Evolutionary conservation across 1,139 yeast genomes (phyloP).

Genomic region (Sugiyamaella paludigena): DNA sequence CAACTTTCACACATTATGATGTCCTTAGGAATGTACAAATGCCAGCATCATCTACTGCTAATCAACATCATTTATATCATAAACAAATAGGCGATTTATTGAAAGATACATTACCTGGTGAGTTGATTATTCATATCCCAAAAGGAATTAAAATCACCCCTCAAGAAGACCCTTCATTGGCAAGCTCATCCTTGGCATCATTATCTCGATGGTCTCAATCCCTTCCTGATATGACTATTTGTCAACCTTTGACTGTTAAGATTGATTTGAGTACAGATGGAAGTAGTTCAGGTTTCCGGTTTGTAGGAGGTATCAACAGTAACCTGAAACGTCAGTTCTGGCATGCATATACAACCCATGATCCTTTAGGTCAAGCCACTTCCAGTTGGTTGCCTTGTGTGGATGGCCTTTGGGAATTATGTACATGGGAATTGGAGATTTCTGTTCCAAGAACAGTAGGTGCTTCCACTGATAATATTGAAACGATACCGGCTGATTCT

Average conservation of each 20-base stretch:
- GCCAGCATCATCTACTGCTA: slow-evolving; percentile 36
- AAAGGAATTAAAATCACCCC: slow-evolving; percentile 54
- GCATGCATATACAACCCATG: slow-evolving; percentile 85
- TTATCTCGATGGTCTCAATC: slow-evolving; percentile 10
- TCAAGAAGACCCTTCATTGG: slow-evolving; percentile 32
- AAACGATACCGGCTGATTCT: neutral
- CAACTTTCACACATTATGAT: slow-evolving; percentile 52
- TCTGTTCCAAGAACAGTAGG: slow-evolving; percentile 77
- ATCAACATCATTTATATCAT: slow-evolving; percentile 48
- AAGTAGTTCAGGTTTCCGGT: slow-evolving; percentile 73
- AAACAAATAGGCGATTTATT: slow-evolving; percentile 63
- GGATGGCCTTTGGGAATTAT: slow-evolving; percentile 83
- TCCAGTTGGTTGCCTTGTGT: slow-evolving; percentile 97
- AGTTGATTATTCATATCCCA: slow-evolving; percentile 68
- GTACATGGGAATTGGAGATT: slow-evolving; percentile 89
- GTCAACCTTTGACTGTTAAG: slow-evolving; percentile 64
- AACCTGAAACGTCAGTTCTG: slow-evolving; percentile 48
- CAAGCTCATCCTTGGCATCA: slow-evolving; percentile 34
- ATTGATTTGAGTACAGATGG: slow-evolving; percentile 66
- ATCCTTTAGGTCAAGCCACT: slow-evolving; percentile 75
- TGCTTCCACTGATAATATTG: neutral
- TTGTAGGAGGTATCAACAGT: slow-evolving; percentile 53
- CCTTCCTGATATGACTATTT: slow-evolving; percentile 19
- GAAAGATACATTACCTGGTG: slow-evolving; percentile 56
- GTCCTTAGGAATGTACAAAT: slow-evolving; percentile 42